Conservation (phyloP, 495 filamentous ascomycete genomes). For the Podospora pseudoanserina region DNA sequence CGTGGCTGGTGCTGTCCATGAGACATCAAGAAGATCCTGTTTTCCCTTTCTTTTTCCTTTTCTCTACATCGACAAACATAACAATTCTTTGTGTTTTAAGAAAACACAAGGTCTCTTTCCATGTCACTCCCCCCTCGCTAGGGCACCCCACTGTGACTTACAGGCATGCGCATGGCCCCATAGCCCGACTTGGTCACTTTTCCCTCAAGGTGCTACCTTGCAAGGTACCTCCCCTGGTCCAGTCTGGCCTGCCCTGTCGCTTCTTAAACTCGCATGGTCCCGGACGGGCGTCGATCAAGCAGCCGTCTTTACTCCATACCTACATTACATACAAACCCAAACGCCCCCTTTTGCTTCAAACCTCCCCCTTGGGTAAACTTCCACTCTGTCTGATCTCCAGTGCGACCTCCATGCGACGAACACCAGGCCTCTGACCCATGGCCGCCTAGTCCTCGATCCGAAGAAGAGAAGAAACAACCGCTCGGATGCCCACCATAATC, state of each 20-base stretch:
- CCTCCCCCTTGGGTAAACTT: slow-evolving; percentile 35
- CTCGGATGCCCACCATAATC: slow-evolving; percentile 46
- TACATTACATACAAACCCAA: slow-evolving; percentile 27
- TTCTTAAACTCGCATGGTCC: slow-evolving; percentile 46
- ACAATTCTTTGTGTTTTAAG: background rate
- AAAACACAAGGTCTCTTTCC: background rate
- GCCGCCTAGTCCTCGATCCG: slow-evolving; percentile 18
- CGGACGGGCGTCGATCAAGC: slow-evolving; percentile 37
- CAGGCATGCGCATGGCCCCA: slow-evolving; percentile 15
- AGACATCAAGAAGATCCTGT: slow-evolving; percentile 10
- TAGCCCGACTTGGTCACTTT: slow-evolving; percentile 22
- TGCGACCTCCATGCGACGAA: slow-evolving; percentile 36
- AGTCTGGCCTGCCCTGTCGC: slow-evolving; percentile 31
- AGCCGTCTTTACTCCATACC: slow-evolving; percentile 32
- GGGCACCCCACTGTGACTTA: slow-evolving; percentile 11
- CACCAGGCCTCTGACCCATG: slow-evolving; percentile 17
- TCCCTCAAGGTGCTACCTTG: slow-evolving; percentile 16
- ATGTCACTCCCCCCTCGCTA: slow-evolving; percentile 1
- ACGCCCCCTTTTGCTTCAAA: slow-evolving; percentile 32
- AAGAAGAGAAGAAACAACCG: slow-evolving; percentile 25
- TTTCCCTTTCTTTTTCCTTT: slow-evolving; percentile 9
- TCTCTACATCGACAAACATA: slow-evolving; percentile 9
- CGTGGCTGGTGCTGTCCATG: slow-evolving; percentile 21
- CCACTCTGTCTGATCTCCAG: slow-evolving; percentile 45
- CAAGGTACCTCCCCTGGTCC: slow-evolving; percentile 12